phyloP scores from a whole-genome alignment of 1,139 yeast genomes.

The Blastobotrys proliferans region DNA sequence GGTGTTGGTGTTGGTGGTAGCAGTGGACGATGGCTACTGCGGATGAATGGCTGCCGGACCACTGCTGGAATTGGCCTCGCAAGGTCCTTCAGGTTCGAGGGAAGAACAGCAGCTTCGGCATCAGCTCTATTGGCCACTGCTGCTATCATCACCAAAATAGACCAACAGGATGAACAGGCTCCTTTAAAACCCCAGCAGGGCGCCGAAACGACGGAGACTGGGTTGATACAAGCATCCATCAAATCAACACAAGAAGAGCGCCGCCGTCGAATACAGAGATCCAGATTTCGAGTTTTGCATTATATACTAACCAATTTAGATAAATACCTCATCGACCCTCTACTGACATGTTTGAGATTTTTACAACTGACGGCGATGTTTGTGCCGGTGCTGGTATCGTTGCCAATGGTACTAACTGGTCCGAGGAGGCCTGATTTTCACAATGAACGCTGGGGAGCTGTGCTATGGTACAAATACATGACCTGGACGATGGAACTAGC shows the following conservation, averaged over 20 bases:
- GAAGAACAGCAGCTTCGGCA: no score
- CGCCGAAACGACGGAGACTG: constrained; percentile 13
- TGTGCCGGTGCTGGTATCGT: constrained; percentile 59
- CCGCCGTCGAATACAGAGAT: constrained; percentile 7
- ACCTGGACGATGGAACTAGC: constrained; percentile 74
- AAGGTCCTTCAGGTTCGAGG: no score
- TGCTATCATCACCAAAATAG: no score
- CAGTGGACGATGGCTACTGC: no score
- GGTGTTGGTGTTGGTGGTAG: no score
- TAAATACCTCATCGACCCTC: constrained; percentile 52
- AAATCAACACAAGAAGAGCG: constrained; percentile 10
- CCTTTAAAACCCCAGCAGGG: neutral
- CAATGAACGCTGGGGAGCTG: constrained; percentile 54
- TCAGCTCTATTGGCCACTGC: no score
- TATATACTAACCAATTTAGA: constrained; percentile 6
- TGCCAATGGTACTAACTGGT: constrained; percentile 68
- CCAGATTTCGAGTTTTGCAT: constrained; percentile 3
- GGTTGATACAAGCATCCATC: constrained; percentile 12
- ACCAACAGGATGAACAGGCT: no score
- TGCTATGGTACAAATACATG: constrained; percentile 65
- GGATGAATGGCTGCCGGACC: no score
- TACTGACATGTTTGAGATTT: constrained; percentile 63
- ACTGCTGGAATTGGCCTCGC: no score
- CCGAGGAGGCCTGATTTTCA: constrained; percentile 36
- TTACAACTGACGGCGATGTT: constrained; percentile 63